Evolutionary conservation across 225 moss, liverwort and hornwort species (phyloP).

Genomic region (Polytrichum commune): DNA sequence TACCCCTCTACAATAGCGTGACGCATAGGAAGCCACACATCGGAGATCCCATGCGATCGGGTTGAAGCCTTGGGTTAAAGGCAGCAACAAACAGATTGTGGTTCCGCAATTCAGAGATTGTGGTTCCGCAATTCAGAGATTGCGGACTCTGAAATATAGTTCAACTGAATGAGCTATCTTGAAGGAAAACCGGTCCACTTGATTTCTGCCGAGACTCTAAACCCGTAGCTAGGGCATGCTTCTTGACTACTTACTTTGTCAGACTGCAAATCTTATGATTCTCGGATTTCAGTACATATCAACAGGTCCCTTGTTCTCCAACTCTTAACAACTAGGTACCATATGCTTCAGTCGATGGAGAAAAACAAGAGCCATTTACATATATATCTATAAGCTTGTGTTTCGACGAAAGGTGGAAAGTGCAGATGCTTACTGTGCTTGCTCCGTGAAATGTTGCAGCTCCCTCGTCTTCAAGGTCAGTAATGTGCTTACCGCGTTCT

Average conservation of each 20-base stretch:
- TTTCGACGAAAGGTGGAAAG: background rate
- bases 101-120: background rate
- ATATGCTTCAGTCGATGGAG: no score
- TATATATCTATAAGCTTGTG: no score
- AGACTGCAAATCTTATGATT: background rate
- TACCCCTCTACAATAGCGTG: no score
- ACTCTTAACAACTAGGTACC: no score
- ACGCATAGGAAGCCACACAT: no score
- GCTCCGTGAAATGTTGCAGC: conserved; percentile 3
- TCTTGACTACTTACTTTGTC: background rate
- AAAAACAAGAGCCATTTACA: no score
- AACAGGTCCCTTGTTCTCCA: no score
- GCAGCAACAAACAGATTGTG: no score
- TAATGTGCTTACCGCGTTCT: conserved; percentile 26
- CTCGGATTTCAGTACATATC: no score
- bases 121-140: background rate
- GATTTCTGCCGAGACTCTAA: background rate
- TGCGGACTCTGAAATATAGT: background rate
- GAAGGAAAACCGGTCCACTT: background rate
- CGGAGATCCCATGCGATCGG: no score
- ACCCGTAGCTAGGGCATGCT: background rate
- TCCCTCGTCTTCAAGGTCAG: conserved; percentile 27
- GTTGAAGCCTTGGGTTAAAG: no score
- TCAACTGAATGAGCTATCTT: background rate
- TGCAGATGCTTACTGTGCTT: conserved; percentile 24